Evolutionary conservation across 2,329 filamentous ascomycete species (phyloP).

Genomic region (Penicillium sp.): DNA sequence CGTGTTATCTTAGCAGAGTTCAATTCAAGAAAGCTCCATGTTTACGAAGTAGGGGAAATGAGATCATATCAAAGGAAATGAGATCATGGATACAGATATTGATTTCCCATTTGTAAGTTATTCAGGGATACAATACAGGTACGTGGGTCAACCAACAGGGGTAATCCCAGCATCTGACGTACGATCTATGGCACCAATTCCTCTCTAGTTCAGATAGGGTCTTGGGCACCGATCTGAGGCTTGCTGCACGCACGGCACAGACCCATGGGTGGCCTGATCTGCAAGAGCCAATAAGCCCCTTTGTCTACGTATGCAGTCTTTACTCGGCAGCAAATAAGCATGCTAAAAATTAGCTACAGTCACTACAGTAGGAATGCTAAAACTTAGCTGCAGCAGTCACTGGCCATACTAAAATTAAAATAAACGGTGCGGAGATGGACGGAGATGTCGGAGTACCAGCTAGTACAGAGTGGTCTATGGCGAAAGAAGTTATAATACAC

Average conservation of each 20-base stretch:
- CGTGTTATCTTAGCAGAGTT: neutral
- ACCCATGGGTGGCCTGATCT: neutral
- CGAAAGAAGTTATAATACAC: too few species aligned
- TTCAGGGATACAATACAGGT: too few species aligned
- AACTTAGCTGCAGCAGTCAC: neutral
- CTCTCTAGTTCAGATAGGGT: slow-evolving; percentile 14
- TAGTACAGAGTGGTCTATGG: too few species aligned
- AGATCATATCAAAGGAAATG: too few species aligned
- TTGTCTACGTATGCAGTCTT: neutral
- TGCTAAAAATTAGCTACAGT: neutral
- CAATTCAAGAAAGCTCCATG: too few species aligned
- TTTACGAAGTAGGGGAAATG: too few species aligned
- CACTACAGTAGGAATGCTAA: too few species aligned
- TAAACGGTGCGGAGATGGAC: too few species aligned
- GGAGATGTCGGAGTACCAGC: too few species aligned
- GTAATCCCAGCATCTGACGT: neutral
- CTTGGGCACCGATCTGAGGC: slow-evolving; percentile 11
- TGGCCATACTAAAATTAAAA: too few species aligned
- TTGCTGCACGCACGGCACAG: slow-evolving; percentile 2
- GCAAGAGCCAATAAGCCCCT: neutral
- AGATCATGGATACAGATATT: too few species aligned
- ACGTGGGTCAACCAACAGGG: neutral
- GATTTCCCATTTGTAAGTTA: too few species aligned
- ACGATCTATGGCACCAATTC: neutral
- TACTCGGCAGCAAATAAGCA: neutral